Base-by-base conservation (phyloP, 176 grass and related monocot genomes). In the Alloteropsis semialata region DNA sequence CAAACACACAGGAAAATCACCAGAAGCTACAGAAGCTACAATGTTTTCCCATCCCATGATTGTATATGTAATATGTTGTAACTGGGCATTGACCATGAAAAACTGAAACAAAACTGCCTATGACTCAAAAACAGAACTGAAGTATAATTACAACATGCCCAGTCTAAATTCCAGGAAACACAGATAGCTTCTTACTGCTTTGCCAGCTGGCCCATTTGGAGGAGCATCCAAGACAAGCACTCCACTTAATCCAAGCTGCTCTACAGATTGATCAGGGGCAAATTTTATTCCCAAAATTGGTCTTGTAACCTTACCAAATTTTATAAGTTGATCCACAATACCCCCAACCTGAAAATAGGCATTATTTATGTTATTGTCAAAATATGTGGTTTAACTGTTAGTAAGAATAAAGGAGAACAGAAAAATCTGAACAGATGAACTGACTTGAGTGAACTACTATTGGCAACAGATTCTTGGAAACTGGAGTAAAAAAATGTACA, bases 211-310 rank as follows among this genome's bases (percentile, higher is more conserved):
- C 64, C 96, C 96, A 44, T 87, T 96, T 76, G 89, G 51, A 83
- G 96, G 93, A 70, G 96, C 96, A 93, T 99, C 96, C 77, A 99
- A 82, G 60, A 99, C 89, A 75, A 99, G 96, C 37, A 99, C 96
- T 83, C 96, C 96, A 83, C 93, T 96, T 54, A 99, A 76, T 72
- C 96, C 93, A 91, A 99, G 93, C 73, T 99, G 96, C 58, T 99
- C 96, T 50, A 99, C 96, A 57, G 96, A 99, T 74, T 99, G 96
- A 89, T 99, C 96, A 74, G 96, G 96, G 62, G 96, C 96, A 90
- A 99, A 99, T 83, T 99, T 99, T 83, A 99, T 99, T 71, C 96
- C 96, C 28, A 99, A 81, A 81, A 99, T 99, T 82, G 96, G 96
- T 81, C 96, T 93, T 3, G 96, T 99, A 54, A 99, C 96, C 88